phyloP scores from a whole-genome alignment of 1,284 basidiomycete genomes.

The Erythrobasidium hasegawianum region DNA sequence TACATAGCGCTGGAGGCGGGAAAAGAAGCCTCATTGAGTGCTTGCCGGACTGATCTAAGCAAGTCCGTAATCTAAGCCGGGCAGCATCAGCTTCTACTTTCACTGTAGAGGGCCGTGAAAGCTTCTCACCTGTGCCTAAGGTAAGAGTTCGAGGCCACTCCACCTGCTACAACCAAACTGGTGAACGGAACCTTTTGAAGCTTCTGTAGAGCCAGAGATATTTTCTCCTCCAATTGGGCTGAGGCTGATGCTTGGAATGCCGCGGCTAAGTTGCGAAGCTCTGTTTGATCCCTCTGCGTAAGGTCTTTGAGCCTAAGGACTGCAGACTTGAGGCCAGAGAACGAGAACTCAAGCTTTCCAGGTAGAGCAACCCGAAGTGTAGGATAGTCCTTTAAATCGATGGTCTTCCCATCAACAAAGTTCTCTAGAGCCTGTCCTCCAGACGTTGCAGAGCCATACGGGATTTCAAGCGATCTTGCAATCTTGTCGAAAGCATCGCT shows the following conservation, averaged over 20 bases:
- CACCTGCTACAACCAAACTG: slow-evolving; percentile 73
- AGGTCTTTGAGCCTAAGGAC: slow-evolving; percentile 26
- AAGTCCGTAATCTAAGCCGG: slow-evolving; percentile 53
- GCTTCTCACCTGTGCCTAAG: slow-evolving; percentile 60
- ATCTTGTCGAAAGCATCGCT: slow-evolving; percentile 64
- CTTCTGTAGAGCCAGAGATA: slow-evolving; percentile 60
- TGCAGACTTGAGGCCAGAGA: slow-evolving; percentile 57
- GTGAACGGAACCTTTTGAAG: slow-evolving; percentile 42
- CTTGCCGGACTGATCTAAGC: slow-evolving; percentile 50
- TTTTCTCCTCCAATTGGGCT: slow-evolving; percentile 69
- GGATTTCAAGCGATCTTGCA: slow-evolving; percentile 63
- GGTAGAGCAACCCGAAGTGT: slow-evolving; percentile 54
- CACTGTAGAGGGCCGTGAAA: not conserved
- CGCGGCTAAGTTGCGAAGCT: slow-evolving; percentile 55
- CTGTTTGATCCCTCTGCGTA: slow-evolving; percentile 40
- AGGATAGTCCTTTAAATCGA: slow-evolving; percentile 46
- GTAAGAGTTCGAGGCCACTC: slow-evolving; percentile 78
- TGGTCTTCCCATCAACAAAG: slow-evolving; percentile 52
- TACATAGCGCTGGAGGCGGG: slow-evolving; percentile 73
- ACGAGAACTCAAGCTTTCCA: slow-evolving; percentile 67
- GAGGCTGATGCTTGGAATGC: slow-evolving; percentile 70
- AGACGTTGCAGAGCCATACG: slow-evolving; percentile 58
- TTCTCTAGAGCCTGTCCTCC: slow-evolving; percentile 69
- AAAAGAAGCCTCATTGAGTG: slow-evolving; percentile 53
- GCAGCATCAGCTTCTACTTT: not conserved